Evolutionary conservation across 495 filamentous ascomycete species (phyloP).

Genomic region (Penicillium macrosclerotiorum): DNA sequence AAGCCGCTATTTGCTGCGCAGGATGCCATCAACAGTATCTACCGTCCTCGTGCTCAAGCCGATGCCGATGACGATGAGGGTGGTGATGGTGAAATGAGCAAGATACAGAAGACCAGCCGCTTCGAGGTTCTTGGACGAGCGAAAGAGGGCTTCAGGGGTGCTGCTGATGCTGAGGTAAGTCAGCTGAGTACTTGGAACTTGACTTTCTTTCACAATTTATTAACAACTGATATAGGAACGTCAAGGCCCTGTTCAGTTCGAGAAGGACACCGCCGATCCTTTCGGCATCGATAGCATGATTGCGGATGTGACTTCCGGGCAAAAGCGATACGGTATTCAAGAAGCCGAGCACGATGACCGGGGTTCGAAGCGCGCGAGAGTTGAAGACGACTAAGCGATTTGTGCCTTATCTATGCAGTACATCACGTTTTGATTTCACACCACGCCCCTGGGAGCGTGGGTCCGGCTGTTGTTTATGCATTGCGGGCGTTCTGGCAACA

Average conservation of each 20-base stretch:
- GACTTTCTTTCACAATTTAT: slow-evolving; percentile 3
- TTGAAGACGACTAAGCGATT: slow-evolving; percentile 64
- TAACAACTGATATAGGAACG: slow-evolving; percentile 65
- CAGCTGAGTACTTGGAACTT: neutral
- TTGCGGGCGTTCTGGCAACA: slow-evolving; percentile 28
- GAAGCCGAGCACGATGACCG: slow-evolving; percentile 60
- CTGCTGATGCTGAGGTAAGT: slow-evolving; percentile 80
- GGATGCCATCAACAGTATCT: slow-evolving; percentile 93
- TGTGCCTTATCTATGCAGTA: slow-evolving; percentile 6
- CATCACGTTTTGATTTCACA: slow-evolving; percentile 2
- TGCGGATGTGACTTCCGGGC: slow-evolving; percentile 66
- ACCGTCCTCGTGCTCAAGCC: slow-evolving; percentile 69
- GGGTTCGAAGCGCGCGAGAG: slow-evolving; percentile 70
- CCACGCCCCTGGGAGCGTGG: slow-evolving; percentile 4
- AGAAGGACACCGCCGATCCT: slow-evolving; percentile 84
- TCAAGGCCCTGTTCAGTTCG: slow-evolving; percentile 95
- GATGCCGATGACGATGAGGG: slow-evolving; percentile 77
- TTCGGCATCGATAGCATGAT: slow-evolving; percentile 95
- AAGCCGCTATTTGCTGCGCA: slow-evolving; percentile 96
- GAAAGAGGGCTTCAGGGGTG: slow-evolving; percentile 83
- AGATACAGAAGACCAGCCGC: slow-evolving; percentile 76
- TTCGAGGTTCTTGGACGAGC: slow-evolving; percentile 89
- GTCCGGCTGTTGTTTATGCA: slow-evolving; percentile 17
- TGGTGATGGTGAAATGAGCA: slow-evolving; percentile 77
- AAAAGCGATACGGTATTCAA: slow-evolving; percentile 83